Evolutionary conservation across 176 grass and related monocot species (phyloP), one percentile per base, ranked within the genome.

Genomic region (Lolium rigidum): DNA sequence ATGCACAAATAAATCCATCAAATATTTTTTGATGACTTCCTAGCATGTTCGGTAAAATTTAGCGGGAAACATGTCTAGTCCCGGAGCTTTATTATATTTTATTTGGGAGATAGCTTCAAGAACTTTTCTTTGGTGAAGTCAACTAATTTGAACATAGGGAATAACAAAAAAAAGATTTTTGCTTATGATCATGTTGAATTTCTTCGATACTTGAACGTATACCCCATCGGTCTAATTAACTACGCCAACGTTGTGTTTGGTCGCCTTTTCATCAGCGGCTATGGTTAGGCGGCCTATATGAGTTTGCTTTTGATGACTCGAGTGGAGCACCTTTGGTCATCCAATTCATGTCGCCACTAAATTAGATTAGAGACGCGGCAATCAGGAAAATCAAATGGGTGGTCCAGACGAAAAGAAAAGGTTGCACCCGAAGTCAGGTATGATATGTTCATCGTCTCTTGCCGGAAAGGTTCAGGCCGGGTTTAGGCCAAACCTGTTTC

Each of bases 191-290:
- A 35, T 2, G 31, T 35, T 35, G 31, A 35, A 35, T 35, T 35
- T 35, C 31, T 35, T 35, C 31, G 31, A 35, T 35, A 35, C 31
- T 35, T 35, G 1, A 25, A 20, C 35, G 86, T 68, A 48, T 2
- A 70, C 25, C 44, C 41, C 83, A 51, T 25, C 76, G 61, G 43
- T 67, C n/a, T 31, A 15, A 86, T 66, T 51, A 50, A 60, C 63
- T 47, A 39, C 65, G 0, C 38, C 41, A 37, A 46, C 63, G 55
- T 61, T 78, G 70, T 49, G n/a, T n/a, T 49, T 17, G 55, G 75
- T 70, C 66, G 6, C 18, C 66, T 73, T 90, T 86, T 79, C 84
- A 70, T 83, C 55, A 83, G 65, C 80, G 57, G 79, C 84, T 78
- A 86, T 77, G 73, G 79, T 90, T 85, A 69, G 61, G 71, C 43